phyloP scores from a whole-genome alignment of 345 rosid species.

The Citrus medica region DNA sequence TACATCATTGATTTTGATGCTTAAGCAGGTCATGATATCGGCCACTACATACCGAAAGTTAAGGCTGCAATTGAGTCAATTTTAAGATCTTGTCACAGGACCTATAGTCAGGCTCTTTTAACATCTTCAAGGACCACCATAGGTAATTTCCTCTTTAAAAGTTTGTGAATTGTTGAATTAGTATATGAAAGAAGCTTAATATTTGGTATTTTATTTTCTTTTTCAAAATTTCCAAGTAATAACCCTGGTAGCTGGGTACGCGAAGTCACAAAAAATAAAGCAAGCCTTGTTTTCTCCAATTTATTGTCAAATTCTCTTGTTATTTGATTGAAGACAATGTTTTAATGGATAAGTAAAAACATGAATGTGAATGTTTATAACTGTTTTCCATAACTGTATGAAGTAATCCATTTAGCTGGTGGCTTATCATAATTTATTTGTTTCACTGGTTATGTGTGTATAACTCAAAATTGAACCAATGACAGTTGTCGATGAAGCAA shows the following conservation, averaged over 20 bases:
- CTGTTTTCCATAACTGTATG: background rate
- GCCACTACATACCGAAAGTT: conserved; percentile 95
- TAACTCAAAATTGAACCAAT: background rate
- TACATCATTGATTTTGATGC: conserved; percentile 22
- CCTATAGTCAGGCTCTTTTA: conserved; percentile 86
- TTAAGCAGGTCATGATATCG: conserved; percentile 70
- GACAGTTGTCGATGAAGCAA: background rate
- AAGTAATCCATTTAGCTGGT: background rate
- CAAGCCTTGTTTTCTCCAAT: background rate
- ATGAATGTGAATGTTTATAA: background rate
- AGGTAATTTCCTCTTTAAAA: conserved; percentile 44
- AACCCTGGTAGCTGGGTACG: background rate
- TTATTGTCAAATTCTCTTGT: background rate
- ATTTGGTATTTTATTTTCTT: background rate
- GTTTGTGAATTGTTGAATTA: conserved; percentile 1
- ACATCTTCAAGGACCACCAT: conserved; percentile 83
- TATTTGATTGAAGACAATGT: background rate
- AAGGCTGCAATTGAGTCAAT: conserved; percentile 96
- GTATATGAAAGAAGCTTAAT: conserved; percentile 6
- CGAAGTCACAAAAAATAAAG: background rate
- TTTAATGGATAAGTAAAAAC: background rate
- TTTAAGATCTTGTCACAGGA: conserved; percentile 83
- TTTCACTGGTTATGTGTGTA: background rate
- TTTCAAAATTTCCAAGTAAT: too few species aligned
- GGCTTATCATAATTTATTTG: background rate